Evolutionary conservation across 2,329 filamentous ascomycete genomes (phyloP).

Genomic region (Aspergillus fijiensis): DNA sequence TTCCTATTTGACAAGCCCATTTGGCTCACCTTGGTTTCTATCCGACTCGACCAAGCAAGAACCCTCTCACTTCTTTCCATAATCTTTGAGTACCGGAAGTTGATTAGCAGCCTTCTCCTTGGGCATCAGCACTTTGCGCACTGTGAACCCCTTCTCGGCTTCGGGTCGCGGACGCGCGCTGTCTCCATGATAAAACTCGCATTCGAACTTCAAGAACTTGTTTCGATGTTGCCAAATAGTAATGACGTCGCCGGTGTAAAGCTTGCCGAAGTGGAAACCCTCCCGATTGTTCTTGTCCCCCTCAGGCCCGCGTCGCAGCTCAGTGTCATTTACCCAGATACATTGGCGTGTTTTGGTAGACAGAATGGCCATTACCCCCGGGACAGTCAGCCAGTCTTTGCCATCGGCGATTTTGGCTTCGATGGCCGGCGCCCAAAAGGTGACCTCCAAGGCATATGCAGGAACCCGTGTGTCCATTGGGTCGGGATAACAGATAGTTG

Average conservation of each 20-base stretch:
- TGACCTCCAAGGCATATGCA: constrained; percentile 75
- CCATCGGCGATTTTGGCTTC: constrained; percentile 59
- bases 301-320: constrained; percentile 57
- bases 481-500: constrained; percentile 66
- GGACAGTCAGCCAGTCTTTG: constrained; percentile 55
- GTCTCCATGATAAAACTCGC: constrained; percentile 50
- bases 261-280: constrained; percentile 59
- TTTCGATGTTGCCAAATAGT: constrained; percentile 61
- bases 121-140: constrained; percentile 38
- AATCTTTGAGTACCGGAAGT: constrained; percentile 23
- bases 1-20: not conserved
- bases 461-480: constrained; percentile 69
- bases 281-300: constrained; percentile 53
- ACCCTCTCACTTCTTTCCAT: constrained; percentile 12
- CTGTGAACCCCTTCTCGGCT: constrained; percentile 41
- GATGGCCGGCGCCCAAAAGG: constrained; percentile 69
- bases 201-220: constrained; percentile 44
- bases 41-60: not conserved
- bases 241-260: constrained; percentile 76
- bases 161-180: constrained; percentile 43
- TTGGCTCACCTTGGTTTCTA: not conserved
- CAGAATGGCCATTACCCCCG: constrained; percentile 67
- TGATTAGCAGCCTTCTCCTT: constrained; percentile 30
- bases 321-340: constrained; percentile 73
- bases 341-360: constrained; percentile 75